Evolutionary conservation across 352 stramenopile species (phyloP).

Genomic region (Pythium pyrilobum): DNA sequence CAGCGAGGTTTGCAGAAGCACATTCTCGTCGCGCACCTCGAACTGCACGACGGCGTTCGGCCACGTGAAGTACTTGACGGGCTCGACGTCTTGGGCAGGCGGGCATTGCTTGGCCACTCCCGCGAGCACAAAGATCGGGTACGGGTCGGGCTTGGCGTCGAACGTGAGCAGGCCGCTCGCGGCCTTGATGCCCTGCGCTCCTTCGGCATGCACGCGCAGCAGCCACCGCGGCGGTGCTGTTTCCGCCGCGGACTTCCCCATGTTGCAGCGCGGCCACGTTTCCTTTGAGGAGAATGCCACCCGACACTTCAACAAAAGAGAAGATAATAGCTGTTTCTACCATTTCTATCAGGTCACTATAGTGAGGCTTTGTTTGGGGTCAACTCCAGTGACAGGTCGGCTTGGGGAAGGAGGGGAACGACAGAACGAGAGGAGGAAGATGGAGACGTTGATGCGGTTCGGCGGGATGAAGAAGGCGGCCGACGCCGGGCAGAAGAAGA

Average conservation of each 20-base stretch:
- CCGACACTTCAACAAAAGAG: constrained; percentile 7
- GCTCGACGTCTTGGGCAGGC: constrained; percentile 36
- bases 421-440: not conserved
- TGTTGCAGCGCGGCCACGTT: not conserved
- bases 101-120: constrained; percentile 24
- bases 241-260: constrained; percentile 8
- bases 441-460: constrained; percentile 23
- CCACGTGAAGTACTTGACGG: constrained; percentile 40
- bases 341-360: constrained; percentile 15
- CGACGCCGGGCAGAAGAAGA: not conserved
- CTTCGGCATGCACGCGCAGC: constrained; percentile 32
- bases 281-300: constrained; percentile 1
- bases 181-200: constrained; percentile 27
- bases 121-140: constrained; percentile 33
- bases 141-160: constrained; percentile 43
- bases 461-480: constrained; percentile 23
- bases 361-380: not conserved
- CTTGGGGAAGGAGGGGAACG: not conserved
- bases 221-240: constrained; percentile 10
- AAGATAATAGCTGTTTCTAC: not conserved
- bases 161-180: constrained; percentile 23
- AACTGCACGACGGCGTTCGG: constrained; percentile 37
- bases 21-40: constrained; percentile 14
- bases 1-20: constrained; percentile 13
- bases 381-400: not conserved